Evolutionary conservation across 805 yeast genomes (phyloP).

Genomic region (Yamadazyma insecticola): DNA sequence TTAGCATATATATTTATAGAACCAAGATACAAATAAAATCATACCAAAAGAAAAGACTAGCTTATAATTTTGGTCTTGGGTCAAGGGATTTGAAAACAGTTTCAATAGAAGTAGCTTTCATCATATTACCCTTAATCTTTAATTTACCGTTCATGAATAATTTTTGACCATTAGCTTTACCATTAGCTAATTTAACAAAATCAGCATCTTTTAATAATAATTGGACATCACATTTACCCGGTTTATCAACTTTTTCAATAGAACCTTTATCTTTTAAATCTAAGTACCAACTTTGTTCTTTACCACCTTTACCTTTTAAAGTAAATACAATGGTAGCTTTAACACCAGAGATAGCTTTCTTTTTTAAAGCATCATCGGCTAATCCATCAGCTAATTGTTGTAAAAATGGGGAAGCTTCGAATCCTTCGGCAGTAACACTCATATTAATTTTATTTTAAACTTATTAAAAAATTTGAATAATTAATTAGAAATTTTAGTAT

Average conservation of each 20-base stretch:
- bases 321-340: constrained; percentile 63
- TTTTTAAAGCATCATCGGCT: constrained; percentile 27
- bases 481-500: too few relatives aligned
- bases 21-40: background rate
- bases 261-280: constrained; percentile 62
- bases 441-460: too few relatives aligned
- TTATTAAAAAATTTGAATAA: too few relatives aligned
- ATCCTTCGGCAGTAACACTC: constrained; percentile 33
- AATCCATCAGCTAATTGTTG: constrained; percentile 36
- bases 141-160: constrained; percentile 80
- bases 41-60: background rate
- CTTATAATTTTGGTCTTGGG: constrained; percentile 41
- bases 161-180: constrained; percentile 81
- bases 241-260: constrained; percentile 36
- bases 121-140: constrained; percentile 84
- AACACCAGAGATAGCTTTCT: constrained; percentile 44
- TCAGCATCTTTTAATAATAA: constrained; percentile 64
- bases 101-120: constrained; percentile 82
- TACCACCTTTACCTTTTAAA: constrained; percentile 57
- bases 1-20: background rate
- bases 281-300: constrained; percentile 59
- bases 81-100: constrained; percentile 52
- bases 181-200: constrained; percentile 65
- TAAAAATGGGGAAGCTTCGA: constrained; percentile 40
- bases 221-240: constrained; percentile 56